These are phyloP conservation scores for Camellia granthamiana DNA, from an alignment of 148 eudicot species.

Conservation along the genomic window DNA sequence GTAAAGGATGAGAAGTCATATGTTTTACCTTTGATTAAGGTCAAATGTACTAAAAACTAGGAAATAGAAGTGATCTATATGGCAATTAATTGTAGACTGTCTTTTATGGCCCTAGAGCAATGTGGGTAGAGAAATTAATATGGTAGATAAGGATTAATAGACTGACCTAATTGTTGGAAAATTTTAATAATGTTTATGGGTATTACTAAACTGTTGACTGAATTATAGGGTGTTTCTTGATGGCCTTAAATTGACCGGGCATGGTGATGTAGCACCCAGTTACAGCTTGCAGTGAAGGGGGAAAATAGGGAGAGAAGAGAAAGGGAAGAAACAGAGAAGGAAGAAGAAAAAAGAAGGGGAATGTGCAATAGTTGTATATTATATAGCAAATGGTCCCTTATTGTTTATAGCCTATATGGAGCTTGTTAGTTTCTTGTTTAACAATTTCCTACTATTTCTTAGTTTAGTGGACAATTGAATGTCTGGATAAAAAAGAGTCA, in stretches of 20 bases:
- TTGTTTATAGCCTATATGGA: neutral
- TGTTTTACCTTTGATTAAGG: conserved; percentile 2
- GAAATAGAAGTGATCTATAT: neutral
- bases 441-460: neutral
- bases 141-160: neutral
- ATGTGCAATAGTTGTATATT: neutral
- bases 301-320: too few species aligned
- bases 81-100: neutral
- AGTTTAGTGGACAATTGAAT: neutral
- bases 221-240: neutral
- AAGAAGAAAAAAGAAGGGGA: neutral
- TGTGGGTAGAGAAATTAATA: neutral
- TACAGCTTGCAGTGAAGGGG: too few species aligned
- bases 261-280: neutral
- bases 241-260: neutral
- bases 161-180: neutral
- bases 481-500: neutral
- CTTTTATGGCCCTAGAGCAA: neutral
- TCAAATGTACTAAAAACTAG: neutral
- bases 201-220: neutral
- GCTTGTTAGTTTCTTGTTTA: neutral
- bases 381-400: neutral
- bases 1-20: neutral
- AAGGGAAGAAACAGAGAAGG: too few species aligned
- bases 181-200: neutral